Evolutionary conservation across 768 basidiomycete genomes (phyloP), one percentile per base, ranked within the genome.

Genomic region (Lentinula raphanica): DNA sequence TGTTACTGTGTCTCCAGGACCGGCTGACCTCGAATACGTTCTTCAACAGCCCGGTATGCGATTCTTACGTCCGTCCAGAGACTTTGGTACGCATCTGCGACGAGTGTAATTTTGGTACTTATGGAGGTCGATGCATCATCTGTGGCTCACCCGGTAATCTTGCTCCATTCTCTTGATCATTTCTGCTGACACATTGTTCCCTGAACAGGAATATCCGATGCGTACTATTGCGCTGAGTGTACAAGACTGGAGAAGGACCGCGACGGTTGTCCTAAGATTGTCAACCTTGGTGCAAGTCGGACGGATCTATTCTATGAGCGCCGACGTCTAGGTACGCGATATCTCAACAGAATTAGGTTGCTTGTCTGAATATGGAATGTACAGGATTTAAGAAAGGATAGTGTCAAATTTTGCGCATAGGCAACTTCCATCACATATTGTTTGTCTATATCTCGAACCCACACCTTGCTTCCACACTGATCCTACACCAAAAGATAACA

Each of bases 81-180:
- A 98, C 96, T 23, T 82, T 98, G 63, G 97, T 98, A 59, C 85
- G 96, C 62, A 98, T 98, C 64, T 99, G 97, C 72, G 97, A 99
- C 70, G 97, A 99, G 77, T 99, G 97, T 74, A 98, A 98, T 73
- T 99, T 98, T 75, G 92, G 94, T 64, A 96, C 94, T 45, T 97
- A 97, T 69, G 94, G 97, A 23, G 96, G 96, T 50, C 82, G 94
- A 62, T 99, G 97, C 70, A 98, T 98, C 73, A 97, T 98, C 61
- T 99, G 97, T 65, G 93, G 94, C 49, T 87, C 94, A 44, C 94
- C 92, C 65, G 96, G 95, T 97, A 65, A n/a, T n/a, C 61, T 81
- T 59, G 36, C 48, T 8, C n/a, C 15, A 28, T 51, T n/a, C n/a
- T n/a, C n/a, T n/a, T n/a, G n/a, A n/a, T n/a, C n/a, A n/a, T n/a